Evolutionary conservation across 1,284 basidiomycete genomes (phyloP).

Genomic region (Trichosporon sp.): DNA sequence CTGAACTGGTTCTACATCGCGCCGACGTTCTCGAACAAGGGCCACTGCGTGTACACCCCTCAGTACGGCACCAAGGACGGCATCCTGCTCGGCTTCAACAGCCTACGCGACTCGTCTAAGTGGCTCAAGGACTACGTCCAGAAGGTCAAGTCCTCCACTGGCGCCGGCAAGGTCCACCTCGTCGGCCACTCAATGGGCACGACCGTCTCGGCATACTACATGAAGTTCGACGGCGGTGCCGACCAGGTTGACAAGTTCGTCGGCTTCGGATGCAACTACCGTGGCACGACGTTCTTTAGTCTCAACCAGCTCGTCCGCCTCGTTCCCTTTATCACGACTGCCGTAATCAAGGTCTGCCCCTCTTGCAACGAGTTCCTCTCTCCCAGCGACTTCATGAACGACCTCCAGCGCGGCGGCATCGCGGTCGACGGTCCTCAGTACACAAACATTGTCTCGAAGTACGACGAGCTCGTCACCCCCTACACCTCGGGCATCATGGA

Average conservation of each 20-base stretch:
- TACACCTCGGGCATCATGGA: conserved; percentile 21
- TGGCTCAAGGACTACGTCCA: conserved; percentile 22
- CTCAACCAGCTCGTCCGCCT: conserved; percentile 23
- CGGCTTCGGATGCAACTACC: conserved; percentile 14
- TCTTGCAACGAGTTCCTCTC: conserved; percentile 15
- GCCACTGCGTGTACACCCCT: conserved; percentile 29
- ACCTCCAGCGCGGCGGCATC: conserved; percentile 10
- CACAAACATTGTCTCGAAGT: conserved; percentile 14
- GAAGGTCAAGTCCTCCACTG: conserved; percentile 17
- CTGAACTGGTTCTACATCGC: conserved; percentile 19
- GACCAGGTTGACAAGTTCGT: conserved; percentile 15
- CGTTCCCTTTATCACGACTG: conserved; percentile 18
- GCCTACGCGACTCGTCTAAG: conserved; percentile 21
- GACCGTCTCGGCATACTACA: conserved; percentile 7
- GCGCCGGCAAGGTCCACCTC: conserved; percentile 29
- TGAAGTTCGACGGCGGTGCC: conserved; percentile 21
- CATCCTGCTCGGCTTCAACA: conserved; percentile 22
- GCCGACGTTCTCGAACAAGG: conserved; percentile 5
- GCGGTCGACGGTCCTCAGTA: conserved; percentile 16
- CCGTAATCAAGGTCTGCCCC: conserved; percentile 10
- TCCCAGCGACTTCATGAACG: not conserved
- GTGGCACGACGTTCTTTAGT: conserved; percentile 24
- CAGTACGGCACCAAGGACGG: conserved; percentile 25
- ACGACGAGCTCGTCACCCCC: conserved; percentile 18
- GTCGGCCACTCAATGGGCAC: conserved; percentile 23